Evolutionary conservation across 768 basidiomycete species (phyloP), one percentile per base, ranked within the genome.

Genomic region (Leucocoprinus birnbaumii): DNA sequence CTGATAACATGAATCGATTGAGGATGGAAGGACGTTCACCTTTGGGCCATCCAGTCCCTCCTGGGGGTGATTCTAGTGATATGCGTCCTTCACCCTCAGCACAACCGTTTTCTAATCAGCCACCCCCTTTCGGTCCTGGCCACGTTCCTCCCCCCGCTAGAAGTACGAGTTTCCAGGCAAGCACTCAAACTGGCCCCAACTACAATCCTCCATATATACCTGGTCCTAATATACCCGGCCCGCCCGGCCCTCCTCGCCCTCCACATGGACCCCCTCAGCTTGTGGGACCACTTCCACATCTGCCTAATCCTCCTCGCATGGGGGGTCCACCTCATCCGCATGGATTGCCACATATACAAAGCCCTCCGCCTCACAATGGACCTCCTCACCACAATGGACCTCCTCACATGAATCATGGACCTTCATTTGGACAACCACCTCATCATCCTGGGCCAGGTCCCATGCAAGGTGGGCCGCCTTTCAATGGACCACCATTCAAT

Each of bases 111-210:
- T 38, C 59, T 41, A 62, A 65, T 59, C 60, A 59, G 6, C 56
- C 62, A 27, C 68, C 38, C 37, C 70, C 71, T 21, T 58, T 67
- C 53, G 63, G 58, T 43, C 72, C 76, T 16, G 70, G 71, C 38
- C 68, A 70, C 53, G 56, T 68, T 14, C 58, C 74, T 19, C 69
- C 73, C n/a, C 73, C 76, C 27, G 43, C 65, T 13, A 69, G 79
- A 58, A 74, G 70, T 62, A 61, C 69, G 8, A 72, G 73, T 44
- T 63, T 65, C 56, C 61, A 63, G 35, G 61, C 69, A 56, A 60
- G 66, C 48, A 51, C 63, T 51, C 44, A 65, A 49, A 43, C 63
- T 58, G 55, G 66, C 57, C 35, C 68, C 42, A 65, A 62, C 54
- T 60, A 55, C 48, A 48, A 59, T 56, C 59, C 64, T 43, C 54